phyloP scores from a whole-genome alignment of 129 eudicot species.

The Artemisia tridentata region DNA sequence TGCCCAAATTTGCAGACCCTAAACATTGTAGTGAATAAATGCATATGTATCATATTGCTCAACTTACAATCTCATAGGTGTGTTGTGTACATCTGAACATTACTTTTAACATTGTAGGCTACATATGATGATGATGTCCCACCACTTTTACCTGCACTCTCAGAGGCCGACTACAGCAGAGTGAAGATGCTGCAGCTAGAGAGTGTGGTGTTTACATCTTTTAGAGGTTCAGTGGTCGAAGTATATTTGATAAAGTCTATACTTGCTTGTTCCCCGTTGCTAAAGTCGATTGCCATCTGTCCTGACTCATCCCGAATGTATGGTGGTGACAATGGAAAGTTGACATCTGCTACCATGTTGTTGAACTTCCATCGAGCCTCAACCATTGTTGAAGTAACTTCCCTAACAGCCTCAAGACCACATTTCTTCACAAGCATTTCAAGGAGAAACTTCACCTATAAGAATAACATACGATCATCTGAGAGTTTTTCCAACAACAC shows the following conservation, averaged over 20 bases:
- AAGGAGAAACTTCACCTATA: too few relatives aligned
- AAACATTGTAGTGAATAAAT: too few relatives aligned
- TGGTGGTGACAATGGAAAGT: too few relatives aligned
- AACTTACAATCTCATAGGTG: too few relatives aligned
- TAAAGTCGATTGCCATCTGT: not conserved
- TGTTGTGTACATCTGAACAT: not conserved
- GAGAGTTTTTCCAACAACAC: too few relatives aligned
- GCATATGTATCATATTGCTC: too few relatives aligned
- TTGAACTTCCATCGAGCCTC: not conserved
- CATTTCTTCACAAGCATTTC: too few relatives aligned
- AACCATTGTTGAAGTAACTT: not conserved
- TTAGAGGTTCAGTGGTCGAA: not conserved
- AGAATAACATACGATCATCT: too few relatives aligned
- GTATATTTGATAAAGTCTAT: not conserved
- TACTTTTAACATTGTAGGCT: not conserved
- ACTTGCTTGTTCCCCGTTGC: constrained; percentile 1
- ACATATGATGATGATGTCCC: not conserved
- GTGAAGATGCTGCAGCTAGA: not conserved
- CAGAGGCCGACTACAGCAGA: not conserved
- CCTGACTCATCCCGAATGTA: not conserved
- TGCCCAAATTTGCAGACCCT: constrained; percentile 2
- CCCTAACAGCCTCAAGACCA: too few relatives aligned
- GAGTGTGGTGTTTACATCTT: not conserved
- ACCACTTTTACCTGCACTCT: too few relatives aligned
- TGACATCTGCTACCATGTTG: not conserved